Base-by-base conservation (phyloP, 139 green algal species). In the Chlorella sp. region DNA sequence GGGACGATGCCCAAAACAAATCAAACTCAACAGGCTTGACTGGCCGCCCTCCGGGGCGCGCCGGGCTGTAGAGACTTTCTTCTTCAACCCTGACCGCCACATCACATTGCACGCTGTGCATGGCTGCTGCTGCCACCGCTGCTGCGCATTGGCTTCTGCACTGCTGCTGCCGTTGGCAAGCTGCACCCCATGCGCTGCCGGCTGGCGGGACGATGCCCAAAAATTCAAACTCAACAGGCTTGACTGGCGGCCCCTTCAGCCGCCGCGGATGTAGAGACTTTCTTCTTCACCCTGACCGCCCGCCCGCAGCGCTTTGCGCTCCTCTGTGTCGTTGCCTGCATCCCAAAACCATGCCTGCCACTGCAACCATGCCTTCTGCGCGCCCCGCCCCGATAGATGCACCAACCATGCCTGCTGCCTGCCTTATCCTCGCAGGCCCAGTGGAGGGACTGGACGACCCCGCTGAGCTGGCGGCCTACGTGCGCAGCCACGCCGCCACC, bases 401-500 rank as follows among this genome's bases (percentile, higher is more conserved):
- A 38, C n/a, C 5, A 34, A n/a, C 34, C 65, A n/a, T 73, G 24
- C 65, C n/a, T 26, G 65, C 32, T 4, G 19, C 38, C 69, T 17
- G 34, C 30, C 67, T 7, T 43, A 51, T 30, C 14, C 70, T 43
- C 34, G 82, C 73, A 81, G 82, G 38, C 26, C 48, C 36, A 1
- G 88, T 84, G 81, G n/a, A 40, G 20, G 87, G 70, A 0, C 30
- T 88, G 72, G 84, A 86, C 28, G 85, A 84, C 54, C 26, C 48
- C 3, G 85, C 75, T 4, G 87, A 74, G 16, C 76, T 85, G 79
- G 85, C 75, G 20, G 78, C 54, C 3, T 81, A 87, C 60, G 65
- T 97, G 14, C 80, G 87, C 6, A 67, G 34, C 28, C 93, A 98
- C 90, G 22, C 89, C 1, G 89, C 90, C 46, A 99, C 97, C 14